These are phyloP conservation scores for Chiua sp. DNA, from an alignment of 1,284 basidiomycete species.

Conservation along the genomic window DNA sequence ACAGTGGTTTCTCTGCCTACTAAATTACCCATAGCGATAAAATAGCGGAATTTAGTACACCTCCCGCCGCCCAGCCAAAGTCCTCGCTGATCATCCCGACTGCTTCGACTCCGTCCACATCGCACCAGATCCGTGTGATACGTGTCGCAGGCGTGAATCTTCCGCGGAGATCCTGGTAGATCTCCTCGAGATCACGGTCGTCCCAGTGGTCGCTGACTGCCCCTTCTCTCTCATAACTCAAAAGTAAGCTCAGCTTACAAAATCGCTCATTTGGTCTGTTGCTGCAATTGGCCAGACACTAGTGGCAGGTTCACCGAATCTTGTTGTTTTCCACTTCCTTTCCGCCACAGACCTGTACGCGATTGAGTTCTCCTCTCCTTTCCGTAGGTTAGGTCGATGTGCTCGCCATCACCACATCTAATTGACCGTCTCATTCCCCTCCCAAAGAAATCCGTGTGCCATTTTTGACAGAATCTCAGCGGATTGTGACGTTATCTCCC, in stretches of 20 bases:
- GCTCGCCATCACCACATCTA: slow-evolving; percentile 16
- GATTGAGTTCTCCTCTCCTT: slow-evolving; percentile 14
- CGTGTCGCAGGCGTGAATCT: slow-evolving; percentile 35
- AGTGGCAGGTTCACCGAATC: slow-evolving; percentile 23
- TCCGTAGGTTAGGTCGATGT: slow-evolving; percentile 15
- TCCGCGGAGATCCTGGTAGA: slow-evolving; percentile 38
- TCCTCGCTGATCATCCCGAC: slow-evolving; percentile 29
- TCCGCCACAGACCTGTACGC: slow-evolving; percentile 24
- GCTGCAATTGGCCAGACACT: neutral
- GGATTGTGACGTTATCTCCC: slow-evolving; percentile 41
- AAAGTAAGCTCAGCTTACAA: slow-evolving; percentile 30
- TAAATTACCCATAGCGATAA: slow-evolving; percentile 23
- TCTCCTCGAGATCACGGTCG: slow-evolving; percentile 32
- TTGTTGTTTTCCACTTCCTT: slow-evolving; percentile 34
- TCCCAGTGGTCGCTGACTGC: slow-evolving; percentile 26
- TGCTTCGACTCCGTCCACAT: slow-evolving; percentile 36
- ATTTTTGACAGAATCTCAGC: slow-evolving; percentile 25
- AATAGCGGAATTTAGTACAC: slow-evolving; percentile 22
- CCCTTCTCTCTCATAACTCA: slow-evolving; percentile 19
- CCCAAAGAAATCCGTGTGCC: slow-evolving; percentile 15
- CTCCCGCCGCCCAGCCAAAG: slow-evolving; percentile 32
- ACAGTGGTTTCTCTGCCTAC: neutral
- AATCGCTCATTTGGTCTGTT: slow-evolving; percentile 1
- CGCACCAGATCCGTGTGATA: slow-evolving; percentile 39
- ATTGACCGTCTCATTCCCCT: neutral